phyloP scores from a whole-genome alignment of 192 early-diverging fungal genomes.

The Diversispora eburnea region DNA sequence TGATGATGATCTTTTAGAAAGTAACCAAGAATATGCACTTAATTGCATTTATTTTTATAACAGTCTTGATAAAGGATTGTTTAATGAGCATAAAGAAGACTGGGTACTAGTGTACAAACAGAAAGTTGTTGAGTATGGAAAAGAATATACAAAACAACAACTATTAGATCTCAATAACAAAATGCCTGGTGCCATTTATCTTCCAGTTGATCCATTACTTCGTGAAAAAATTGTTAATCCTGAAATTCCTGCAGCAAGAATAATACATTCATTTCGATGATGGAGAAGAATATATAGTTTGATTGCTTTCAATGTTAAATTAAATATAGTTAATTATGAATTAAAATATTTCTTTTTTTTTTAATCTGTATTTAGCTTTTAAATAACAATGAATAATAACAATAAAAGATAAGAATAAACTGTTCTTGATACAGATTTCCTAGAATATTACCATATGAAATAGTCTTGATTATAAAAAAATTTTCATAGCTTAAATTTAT shows the following conservation, averaged over 20 bases:
- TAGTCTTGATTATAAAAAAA: too few species aligned
- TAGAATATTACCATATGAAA: too few species aligned
- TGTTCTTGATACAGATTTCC: too few species aligned
- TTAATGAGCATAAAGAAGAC: background rate
- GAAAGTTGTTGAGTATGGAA: slow-evolving; percentile 12
- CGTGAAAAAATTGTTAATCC: slow-evolving; percentile 6
- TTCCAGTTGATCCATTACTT: slow-evolving; percentile 17
- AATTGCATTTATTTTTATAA: background rate
- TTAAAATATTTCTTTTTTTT: background rate
- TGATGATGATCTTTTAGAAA: background rate
- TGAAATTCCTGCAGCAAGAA: background rate
- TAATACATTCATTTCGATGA: background rate
- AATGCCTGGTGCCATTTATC: slow-evolving; percentile 17
- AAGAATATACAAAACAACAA: slow-evolving; percentile 6
- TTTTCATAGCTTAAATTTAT: too few species aligned
- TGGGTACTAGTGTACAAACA: slow-evolving; percentile 15
- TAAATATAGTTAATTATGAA: background rate
- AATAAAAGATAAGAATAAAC: too few species aligned
- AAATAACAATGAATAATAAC: slow-evolving; percentile 7
- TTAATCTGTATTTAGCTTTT: background rate
- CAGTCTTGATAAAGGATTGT: background rate
- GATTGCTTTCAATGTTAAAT: background rate
- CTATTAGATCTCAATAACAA: background rate
- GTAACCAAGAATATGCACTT: background rate
- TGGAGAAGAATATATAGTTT: slow-evolving; percentile 8